Evolutionary conservation across 2,329 filamentous ascomycete genomes (phyloP).

Genomic region (Colletotrichum sp.): DNA sequence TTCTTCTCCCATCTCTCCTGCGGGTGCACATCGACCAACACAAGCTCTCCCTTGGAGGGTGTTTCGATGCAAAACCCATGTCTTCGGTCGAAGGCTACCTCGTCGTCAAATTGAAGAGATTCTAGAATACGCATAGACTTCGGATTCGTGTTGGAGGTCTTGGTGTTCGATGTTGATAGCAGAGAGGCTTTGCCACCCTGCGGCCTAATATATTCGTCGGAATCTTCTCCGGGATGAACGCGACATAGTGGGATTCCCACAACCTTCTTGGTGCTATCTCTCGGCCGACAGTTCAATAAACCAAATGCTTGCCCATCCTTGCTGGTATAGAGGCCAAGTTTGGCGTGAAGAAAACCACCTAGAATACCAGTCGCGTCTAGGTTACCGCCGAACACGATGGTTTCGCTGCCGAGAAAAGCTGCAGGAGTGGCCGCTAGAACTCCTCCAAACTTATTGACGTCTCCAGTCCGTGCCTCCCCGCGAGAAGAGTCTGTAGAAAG

Average conservation of each 20-base stretch:
- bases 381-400: not conserved
- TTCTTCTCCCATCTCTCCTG: not conserved
- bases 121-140: not conserved
- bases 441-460: not conserved
- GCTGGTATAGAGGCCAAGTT: not conserved
- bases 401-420: not conserved
- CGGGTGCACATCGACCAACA: not conserved
- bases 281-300: not conserved
- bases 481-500: not conserved
- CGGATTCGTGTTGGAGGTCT: fast-evolving
- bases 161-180: not conserved
- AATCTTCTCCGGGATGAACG: not conserved
- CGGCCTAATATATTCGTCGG: not conserved
- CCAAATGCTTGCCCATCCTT: not conserved
- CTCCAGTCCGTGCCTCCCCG: not conserved
- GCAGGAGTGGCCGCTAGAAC: not conserved
- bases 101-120: not conserved
- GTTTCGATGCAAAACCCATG: not conserved
- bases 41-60: not conserved
- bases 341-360: not conserved
- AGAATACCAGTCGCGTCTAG: not conserved
- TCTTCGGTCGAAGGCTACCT: not conserved
- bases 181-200: not conserved
- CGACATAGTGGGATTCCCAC: not conserved
- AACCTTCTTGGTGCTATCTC: not conserved